phyloP scores from a whole-genome alignment of 192 early-diverging fungal species.

The Coemansia sp. region DNA sequence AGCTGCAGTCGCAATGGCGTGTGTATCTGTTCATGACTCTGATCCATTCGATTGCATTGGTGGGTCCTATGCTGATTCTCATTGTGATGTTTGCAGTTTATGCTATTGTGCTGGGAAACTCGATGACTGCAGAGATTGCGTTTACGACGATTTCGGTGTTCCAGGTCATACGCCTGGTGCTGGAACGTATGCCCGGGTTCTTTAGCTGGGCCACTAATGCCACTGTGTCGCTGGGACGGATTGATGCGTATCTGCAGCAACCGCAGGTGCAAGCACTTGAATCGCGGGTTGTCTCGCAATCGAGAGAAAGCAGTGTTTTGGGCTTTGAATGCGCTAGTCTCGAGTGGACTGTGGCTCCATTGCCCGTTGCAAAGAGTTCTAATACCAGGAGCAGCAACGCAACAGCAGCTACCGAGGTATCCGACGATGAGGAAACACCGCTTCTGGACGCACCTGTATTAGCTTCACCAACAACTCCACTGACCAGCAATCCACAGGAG shows the following conservation, averaged over 20 bases:
- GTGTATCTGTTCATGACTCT: conserved; percentile 57
- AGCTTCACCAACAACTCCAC: neutral
- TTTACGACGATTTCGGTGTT: conserved; percentile 76
- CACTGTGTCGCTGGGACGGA: conserved; percentile 65
- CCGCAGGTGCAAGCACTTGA: conserved; percentile 62
- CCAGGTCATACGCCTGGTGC: conserved; percentile 62
- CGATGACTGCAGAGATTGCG: conserved; percentile 62
- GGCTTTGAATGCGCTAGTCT: conserved; percentile 43
- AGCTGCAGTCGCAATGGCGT: conserved; percentile 59
- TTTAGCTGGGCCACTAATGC: conserved; percentile 63
- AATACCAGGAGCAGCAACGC: conserved; percentile 11
- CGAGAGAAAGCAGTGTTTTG: conserved; percentile 7
- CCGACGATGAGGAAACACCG: conserved; percentile 14
- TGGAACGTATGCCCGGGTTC: conserved; percentile 64
- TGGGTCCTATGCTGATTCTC: conserved; percentile 66
- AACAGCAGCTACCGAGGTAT: neutral
- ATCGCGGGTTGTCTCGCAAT: conserved; percentile 24
- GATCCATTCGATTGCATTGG: conserved; percentile 55
- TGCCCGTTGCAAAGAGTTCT: neutral
- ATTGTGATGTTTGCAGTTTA: conserved; percentile 63
- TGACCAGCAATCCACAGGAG: neutral
- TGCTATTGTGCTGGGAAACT: conserved; percentile 58
- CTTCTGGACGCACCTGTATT: conserved; percentile 2
- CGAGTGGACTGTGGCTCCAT: conserved; percentile 25
- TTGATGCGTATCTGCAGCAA: conserved; percentile 76